Percentiles rank a stretch among this genome's conserved stretches.
Conservation (phyloP, 2,329 filamentous ascomycete genomes). For the Didymella pinodella region DNA sequence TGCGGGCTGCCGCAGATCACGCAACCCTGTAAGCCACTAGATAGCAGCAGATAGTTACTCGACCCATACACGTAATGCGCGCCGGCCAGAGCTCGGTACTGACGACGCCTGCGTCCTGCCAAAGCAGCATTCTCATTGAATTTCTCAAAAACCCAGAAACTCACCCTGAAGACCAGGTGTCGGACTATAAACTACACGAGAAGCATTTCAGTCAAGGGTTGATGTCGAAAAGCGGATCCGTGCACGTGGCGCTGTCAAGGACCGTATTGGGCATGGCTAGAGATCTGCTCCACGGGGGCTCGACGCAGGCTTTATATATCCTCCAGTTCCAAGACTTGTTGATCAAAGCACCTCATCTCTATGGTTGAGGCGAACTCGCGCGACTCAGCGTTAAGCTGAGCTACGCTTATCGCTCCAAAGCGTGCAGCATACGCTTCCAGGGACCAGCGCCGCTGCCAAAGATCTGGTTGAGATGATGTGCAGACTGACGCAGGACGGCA, state of each 20-base stretch:
- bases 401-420: slow-evolving; percentile 22
- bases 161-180: not conserved
- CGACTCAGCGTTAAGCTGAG: slow-evolving; percentile 21
- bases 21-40: slow-evolving; percentile 30
- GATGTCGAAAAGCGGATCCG: slow-evolving; percentile 23
- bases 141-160: not conserved
- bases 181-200: not conserved
- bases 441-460: slow-evolving; percentile 8
- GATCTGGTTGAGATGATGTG: slow-evolving; percentile 4
- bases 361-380: slow-evolving; percentile 17
- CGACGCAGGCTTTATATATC: slow-evolving; percentile 37
- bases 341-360: slow-evolving; percentile 32
- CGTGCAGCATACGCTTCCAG: slow-evolving; percentile 13
- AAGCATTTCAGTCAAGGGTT: slow-evolving; percentile 10
- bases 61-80: slow-evolving; percentile 45
- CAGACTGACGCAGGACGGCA: slow-evolving; percentile 9
- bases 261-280: slow-evolving; percentile 38
- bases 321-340: slow-evolving; percentile 36
- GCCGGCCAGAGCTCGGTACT: slow-evolving; percentile 26
- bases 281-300: slow-evolving; percentile 33
- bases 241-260: slow-evolving; percentile 36
- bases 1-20: slow-evolving; percentile 33
- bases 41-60: slow-evolving; percentile 45
- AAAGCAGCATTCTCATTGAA: slow-evolving; percentile 4
- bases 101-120: slow-evolving; percentile 16